Evolutionary conservation across 129 eudicot species (phyloP).

Genomic region (Centella asiatica): DNA sequence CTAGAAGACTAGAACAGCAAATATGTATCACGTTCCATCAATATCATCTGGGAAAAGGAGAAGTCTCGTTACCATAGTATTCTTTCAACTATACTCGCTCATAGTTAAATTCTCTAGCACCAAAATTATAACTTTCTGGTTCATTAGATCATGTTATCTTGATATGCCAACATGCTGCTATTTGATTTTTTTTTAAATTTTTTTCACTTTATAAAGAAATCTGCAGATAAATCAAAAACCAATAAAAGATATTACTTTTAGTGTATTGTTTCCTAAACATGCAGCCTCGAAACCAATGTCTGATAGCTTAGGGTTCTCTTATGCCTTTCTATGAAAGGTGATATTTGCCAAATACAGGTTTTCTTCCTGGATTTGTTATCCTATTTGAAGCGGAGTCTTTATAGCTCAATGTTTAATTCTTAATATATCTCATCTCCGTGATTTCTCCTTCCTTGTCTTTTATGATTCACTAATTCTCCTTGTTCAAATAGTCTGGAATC

Average conservation of each 20-base stretch:
- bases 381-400: neutral
- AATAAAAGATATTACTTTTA: too few relatives aligned
- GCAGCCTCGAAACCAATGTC: neutral
- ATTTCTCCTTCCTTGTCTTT: too few relatives aligned
- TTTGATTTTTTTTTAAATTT: too few relatives aligned
- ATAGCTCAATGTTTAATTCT: too few relatives aligned
- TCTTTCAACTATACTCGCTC: conserved; percentile 7
- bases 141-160: neutral
- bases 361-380: neutral
- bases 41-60: conserved; percentile 86
- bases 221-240: neutral
- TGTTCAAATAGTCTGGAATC: too few relatives aligned
- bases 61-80: conserved; percentile 39
- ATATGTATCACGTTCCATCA: conserved; percentile 88
- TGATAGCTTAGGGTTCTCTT: too few relatives aligned
- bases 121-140: neutral
- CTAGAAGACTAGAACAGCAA: conserved; percentile 40
- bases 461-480: too few relatives aligned
- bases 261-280: too few relatives aligned
- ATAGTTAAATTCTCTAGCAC: neutral
- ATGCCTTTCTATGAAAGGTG: too few relatives aligned
- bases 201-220: neutral
- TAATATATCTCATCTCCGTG: too few relatives aligned
- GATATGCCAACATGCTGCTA: neutral
- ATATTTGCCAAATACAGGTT: too few relatives aligned